Conservation (phyloP, 169 alveolate species). For the Perkinsus chesapeaki region DNA sequence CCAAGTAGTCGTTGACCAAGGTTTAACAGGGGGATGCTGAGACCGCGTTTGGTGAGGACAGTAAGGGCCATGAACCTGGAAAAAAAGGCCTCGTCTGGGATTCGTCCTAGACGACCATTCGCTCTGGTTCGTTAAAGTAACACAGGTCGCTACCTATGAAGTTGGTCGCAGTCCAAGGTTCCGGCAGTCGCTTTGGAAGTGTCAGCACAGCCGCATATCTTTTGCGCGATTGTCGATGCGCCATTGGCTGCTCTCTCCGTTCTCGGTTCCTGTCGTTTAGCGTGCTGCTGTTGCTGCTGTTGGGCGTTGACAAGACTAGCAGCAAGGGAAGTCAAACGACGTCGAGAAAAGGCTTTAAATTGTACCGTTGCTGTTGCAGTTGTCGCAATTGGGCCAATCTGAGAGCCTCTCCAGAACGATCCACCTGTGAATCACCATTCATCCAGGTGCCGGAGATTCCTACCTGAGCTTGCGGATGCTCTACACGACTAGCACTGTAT, state of each 20-base stretch:
- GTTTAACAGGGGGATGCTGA: not conserved
- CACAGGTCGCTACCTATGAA: not conserved
- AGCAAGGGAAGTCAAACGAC: too few species aligned
- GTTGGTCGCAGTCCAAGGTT: not conserved
- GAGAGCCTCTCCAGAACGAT: not conserved
- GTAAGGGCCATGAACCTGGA: not conserved
- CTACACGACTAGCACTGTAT: not conserved
- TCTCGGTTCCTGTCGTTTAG: not conserved
- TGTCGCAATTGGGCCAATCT: not conserved
- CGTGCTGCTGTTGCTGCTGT: not conserved
- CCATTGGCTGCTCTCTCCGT: not conserved
- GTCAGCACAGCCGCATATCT: not conserved
- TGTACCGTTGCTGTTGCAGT: not conserved
- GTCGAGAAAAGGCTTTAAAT: too few species aligned
- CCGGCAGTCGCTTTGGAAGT: not conserved
- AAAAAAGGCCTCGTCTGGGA: not conserved
- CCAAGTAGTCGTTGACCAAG: not conserved
- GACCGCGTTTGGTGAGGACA: not conserved
- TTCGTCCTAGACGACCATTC: not conserved
- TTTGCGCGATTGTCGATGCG: not conserved
- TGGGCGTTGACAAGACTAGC: not conserved
- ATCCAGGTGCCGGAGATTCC: not conserved
- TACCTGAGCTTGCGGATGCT: not conserved
- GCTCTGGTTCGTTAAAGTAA: not conserved
- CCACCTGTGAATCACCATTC: not conserved